Evolutionary conservation across 192 early-diverging fungal species (phyloP), one percentile per base, ranked within the genome.

Genomic region (Coemansia sp.): DNA sequence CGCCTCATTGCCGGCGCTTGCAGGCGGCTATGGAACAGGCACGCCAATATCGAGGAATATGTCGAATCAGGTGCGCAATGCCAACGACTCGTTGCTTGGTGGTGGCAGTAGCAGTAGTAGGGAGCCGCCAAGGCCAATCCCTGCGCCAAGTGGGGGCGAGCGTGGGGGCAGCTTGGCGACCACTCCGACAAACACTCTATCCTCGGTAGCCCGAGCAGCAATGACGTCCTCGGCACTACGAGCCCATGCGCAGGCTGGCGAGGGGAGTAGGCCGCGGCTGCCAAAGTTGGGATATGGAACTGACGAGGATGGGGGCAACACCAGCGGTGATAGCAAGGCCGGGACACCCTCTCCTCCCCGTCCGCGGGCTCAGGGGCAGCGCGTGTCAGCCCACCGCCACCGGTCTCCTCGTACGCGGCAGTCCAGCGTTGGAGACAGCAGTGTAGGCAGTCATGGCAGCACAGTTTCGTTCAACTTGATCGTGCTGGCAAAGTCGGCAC

Each of bases 381-480:
- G 68, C 39, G 41, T 22, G 31, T 27, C 55, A 3, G 69, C 36
- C n/a, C 61, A 29, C 61, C 57, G 69, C 46, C 58, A 61, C 60
- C 68, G 58, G 6, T 55, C 66, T 6, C 27, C 50, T 49, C 68
- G 68, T 47, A 22, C 41, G 29, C 68, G 58, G n/a, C 57, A 57
- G 43, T 43, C 57, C 13, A 69, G 58, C 33, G 40, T 36, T 11
- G 57, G 57, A 31, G 33, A 58, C 33, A 41, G 31, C 62, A 27
- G 62, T 3, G 22, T 20, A 6, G 55, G 34, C 22, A 47, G 40
- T 2, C 33, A 65, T 2, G 69, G 69, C 60, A 62, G 72, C 49
- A 62, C 69, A 3, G 78, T 84, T 43, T 84, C 82, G 15, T 84
- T 80, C 58, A 75, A 66, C 31, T 46, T 76, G 46, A 68, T 84